A percentile compares a stretch with the other conserved stretches of the same genome.
Conservation (phyloP, 2,329 filamentous ascomycete genomes). For the Albifimbria verrucaria region DNA sequence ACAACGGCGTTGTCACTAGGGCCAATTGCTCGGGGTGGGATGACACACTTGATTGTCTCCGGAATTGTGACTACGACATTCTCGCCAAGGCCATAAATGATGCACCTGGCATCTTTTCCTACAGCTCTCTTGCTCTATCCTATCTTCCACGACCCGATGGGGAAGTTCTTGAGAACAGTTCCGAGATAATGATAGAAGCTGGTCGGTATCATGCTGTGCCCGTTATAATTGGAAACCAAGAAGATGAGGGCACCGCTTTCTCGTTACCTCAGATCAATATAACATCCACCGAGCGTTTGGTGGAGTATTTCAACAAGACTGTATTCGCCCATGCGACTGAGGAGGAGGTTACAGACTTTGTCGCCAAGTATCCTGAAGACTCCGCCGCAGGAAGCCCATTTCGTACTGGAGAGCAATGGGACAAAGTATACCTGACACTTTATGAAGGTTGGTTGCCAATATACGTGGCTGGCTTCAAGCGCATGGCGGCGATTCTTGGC, state of each 20-base stretch:
- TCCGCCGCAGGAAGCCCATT: not conserved
- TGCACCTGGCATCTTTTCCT: not conserved
- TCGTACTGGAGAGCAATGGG: not conserved
- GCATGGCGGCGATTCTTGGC: not conserved
- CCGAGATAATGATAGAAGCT: not conserved
- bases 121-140: not conserved
- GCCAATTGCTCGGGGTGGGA: not conserved
- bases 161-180: not conserved
- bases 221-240: not conserved
- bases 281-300: not conserved
- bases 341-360: not conserved
- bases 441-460: not conserved
- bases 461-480: not conserved
- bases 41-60: not conserved
- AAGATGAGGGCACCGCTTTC: not conserved
- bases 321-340: not conserved
- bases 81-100: not conserved
- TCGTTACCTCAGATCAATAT: not conserved
- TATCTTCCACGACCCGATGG: not conserved
- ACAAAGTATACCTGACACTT: not conserved
- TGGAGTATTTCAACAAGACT: not conserved
- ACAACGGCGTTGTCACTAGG: not conserved
- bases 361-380: not conserved
- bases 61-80: not conserved
- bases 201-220: not conserved